These are phyloP conservation scores for Senna tora DNA, from an alignment of 306 rosid species.

Conservation along the genomic window DNA sequence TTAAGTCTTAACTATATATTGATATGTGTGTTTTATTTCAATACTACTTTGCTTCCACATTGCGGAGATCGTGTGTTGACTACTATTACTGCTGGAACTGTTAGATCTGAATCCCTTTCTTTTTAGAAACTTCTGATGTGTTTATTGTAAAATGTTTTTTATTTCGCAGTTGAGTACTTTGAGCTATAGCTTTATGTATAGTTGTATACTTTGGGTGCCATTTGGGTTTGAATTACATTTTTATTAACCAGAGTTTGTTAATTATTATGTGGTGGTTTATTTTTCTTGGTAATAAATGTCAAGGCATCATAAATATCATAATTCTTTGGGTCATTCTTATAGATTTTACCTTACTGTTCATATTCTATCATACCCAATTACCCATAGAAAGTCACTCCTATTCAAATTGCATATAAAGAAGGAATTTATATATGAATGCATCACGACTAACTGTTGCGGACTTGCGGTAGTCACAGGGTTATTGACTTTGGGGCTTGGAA, in stretches of 20 bases:
- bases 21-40: conserved; percentile 21
- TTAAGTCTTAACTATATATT: conserved; percentile 22
- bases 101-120: conserved; percentile 19
- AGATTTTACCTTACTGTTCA: neutral
- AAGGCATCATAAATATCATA: conserved; percentile 6
- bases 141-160: neutral
- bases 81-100: neutral
- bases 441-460: neutral
- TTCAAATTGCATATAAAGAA: conserved; percentile 5
- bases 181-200: conserved; percentile 9
- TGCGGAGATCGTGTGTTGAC: conserved; percentile 21
- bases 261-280: neutral
- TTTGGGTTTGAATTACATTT: conserved; percentile 11
- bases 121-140: conserved; percentile 12
- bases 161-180: conserved; percentile 8
- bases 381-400: neutral
- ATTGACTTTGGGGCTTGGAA: conserved; percentile 9
- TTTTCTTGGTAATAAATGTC: neutral
- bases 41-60: too few species aligned
- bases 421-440: conserved; percentile 10
- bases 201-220: neutral
- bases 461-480: neutral
- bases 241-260: neutral
- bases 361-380: conserved; percentile 7
- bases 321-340: neutral